Conservation (phyloP, 306 rosid genomes). For the Cicer bijugum region DNA sequence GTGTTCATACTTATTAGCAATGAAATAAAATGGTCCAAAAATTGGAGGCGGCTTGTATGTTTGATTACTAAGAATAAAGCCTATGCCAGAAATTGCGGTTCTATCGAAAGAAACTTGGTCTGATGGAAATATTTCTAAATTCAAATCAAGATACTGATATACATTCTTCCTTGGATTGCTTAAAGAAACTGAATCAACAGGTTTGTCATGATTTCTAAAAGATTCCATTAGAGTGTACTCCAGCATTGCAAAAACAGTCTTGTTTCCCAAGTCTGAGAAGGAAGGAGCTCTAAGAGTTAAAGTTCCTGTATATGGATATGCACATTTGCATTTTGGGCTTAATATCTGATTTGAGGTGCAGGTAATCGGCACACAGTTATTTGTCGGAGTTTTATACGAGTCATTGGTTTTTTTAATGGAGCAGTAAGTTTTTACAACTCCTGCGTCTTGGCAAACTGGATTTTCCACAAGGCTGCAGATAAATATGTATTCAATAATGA, state of each 20-base stretch:
- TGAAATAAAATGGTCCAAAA: slow-evolving; percentile 65
- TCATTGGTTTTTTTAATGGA: slow-evolving; percentile 24
- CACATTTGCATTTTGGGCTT: slow-evolving; percentile 78
- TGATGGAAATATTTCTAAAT: slow-evolving; percentile 59
- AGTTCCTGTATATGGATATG: slow-evolving; percentile 67
- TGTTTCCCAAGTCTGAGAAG: slow-evolving; percentile 57
- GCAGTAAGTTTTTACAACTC: slow-evolving; percentile 48
- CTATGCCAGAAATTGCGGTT: slow-evolving; percentile 50
- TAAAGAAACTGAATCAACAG: slow-evolving; percentile 60
- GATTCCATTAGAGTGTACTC: slow-evolving; percentile 31
- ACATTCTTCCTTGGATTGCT: slow-evolving; percentile 41
- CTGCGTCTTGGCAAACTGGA: slow-evolving; percentile 53
- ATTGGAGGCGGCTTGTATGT: slow-evolving; percentile 49
- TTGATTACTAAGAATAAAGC: slow-evolving; percentile 60
- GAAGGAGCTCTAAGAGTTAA: slow-evolving; percentile 62
- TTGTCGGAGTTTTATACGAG: slow-evolving; percentile 42
- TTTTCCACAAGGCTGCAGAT: slow-evolving; percentile 61
- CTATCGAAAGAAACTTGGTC: slow-evolving; percentile 53
- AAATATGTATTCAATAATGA: not conserved
- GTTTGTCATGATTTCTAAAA: slow-evolving; percentile 23
- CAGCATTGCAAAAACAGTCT: slow-evolving; percentile 41
- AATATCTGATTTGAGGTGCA: slow-evolving; percentile 51
- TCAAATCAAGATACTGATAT: slow-evolving; percentile 48
- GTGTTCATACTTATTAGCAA: slow-evolving; percentile 17
- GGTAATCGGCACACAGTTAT: slow-evolving; percentile 46